Evolutionary conservation across 1,139 yeast genomes (phyloP).

Genomic region (Debaryomycetaceae sp.): DNA sequence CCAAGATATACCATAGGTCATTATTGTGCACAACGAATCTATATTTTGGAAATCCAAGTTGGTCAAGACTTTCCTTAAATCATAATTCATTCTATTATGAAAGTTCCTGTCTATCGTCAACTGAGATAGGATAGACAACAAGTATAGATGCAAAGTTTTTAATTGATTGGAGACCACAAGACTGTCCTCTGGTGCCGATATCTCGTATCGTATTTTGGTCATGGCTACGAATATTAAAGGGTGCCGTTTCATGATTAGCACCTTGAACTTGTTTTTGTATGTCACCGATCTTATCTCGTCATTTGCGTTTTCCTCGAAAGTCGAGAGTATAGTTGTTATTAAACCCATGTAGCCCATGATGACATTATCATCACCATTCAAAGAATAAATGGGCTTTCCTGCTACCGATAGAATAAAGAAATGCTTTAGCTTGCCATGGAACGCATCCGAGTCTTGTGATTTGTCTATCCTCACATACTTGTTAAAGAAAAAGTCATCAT

Average conservation of each 20-base stretch:
- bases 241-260: conserved; percentile 58
- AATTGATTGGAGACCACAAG: conserved; percentile 56
- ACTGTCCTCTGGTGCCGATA: conserved; percentile 11
- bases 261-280: conserved; percentile 37
- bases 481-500: conserved; percentile 12
- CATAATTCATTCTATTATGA: conserved; percentile 72
- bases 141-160: conserved; percentile 69
- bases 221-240: conserved; percentile 78
- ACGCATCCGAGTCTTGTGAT: conserved; percentile 19
- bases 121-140: conserved; percentile 76
- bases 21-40: conserved; percentile 56
- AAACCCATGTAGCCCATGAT: conserved; percentile 74
- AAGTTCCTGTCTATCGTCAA: conserved; percentile 70
- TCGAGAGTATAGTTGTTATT: conserved; percentile 63
- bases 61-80: conserved; percentile 71
- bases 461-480: conserved; percentile 21
- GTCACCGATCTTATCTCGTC: conserved; percentile 27
- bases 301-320: conserved; percentile 45
- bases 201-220: conserved; percentile 45
- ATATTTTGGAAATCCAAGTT: conserved; percentile 64
- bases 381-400: conserved; percentile 87
- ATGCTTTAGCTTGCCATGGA: conserved; percentile 54
- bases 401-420: conserved; percentile 84
- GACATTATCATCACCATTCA: conserved; percentile 71
- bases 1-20: conserved; percentile 34